These are phyloP conservation scores for Lepidium africanum DNA, from an alignment of 345 rosid genomes.

Conservation along the genomic window DNA sequence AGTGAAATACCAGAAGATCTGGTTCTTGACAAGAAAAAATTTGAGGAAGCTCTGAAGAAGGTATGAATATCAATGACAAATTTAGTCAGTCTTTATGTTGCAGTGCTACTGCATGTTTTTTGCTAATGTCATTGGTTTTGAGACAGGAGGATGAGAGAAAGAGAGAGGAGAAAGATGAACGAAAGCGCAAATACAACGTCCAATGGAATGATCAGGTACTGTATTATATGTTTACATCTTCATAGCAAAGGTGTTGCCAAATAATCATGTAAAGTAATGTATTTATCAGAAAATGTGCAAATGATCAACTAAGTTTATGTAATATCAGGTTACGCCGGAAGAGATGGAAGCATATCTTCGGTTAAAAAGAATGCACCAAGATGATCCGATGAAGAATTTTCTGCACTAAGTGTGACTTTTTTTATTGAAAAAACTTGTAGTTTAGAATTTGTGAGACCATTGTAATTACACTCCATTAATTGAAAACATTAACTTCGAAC, in stretches of 20 bases:
- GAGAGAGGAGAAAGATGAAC: constrained; percentile 48
- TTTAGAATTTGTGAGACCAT: not conserved
- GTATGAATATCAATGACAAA: constrained; percentile 9
- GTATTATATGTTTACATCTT: too few relatives aligned
- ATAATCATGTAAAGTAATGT: too few relatives aligned
- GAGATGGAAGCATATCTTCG: constrained; percentile 62
- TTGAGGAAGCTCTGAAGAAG: constrained; percentile 45
- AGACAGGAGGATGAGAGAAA: constrained; percentile 41
- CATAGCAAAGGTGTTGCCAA: too few relatives aligned
- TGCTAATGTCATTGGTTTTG: not conserved
- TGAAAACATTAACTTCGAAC: too few relatives aligned
- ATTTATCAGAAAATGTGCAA: too few relatives aligned
- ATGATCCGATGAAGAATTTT: constrained; percentile 54
- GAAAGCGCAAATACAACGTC: constrained; percentile 48
- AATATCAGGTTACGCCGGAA: constrained; percentile 34
- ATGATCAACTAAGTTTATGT: not conserved
- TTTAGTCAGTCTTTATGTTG: not conserved
- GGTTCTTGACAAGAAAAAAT: constrained; percentile 40
- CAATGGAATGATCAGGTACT: constrained; percentile 31
- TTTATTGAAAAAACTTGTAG: not conserved
- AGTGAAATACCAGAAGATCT: constrained; percentile 39
- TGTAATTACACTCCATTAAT: not conserved
- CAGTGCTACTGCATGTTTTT: too few relatives aligned
- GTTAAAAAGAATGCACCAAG: constrained; percentile 42
- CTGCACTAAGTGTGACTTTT: constrained; percentile 8